Base-by-base conservation (phyloP, 2,329 filamentous ascomycete species). In the Colletotrichum sidae region DNA sequence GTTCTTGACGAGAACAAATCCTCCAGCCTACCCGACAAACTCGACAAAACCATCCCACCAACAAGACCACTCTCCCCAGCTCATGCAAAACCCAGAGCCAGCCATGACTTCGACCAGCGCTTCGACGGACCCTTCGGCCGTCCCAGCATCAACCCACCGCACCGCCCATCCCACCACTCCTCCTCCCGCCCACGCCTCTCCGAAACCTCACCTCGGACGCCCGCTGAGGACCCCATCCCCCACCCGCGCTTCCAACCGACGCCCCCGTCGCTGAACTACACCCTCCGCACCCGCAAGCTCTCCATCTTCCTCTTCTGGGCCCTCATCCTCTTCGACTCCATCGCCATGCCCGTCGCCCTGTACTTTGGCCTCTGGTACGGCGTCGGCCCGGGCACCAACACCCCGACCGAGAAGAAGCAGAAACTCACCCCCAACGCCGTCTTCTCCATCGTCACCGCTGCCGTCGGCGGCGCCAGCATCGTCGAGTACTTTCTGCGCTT, bases 341-440 rank as follows among this genome's bases (percentile, higher is more conserved):
- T 88, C 65, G 82, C 79, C 61, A 84, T 88, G 75, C 87, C 87
- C 15, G 80, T 89, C 64, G 82, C 79, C 3, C 78, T 90, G 2
- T 90, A 89, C 76, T 90, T 86, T 77, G 80, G 83, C 53, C 77
- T 90, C 42, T 88, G 85, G 84, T 88, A 88, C 68, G 80, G 79
- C 67, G 70, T 71, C n/a, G 71, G 71, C 2, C 71, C 71, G 0
- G 71, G 67, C 2, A 71, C 78, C 7, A 65, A 67, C 45, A 67
- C 49, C 9, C 73, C 84, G 49, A 78, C 78, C 42, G 76, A 81
- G 49, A 78, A 68, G 37, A 46, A 33, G 9, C 13, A 69, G 47
- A 68, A 67, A 12, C 61, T 73, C 52, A 69, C 69, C 2, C 67
- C 72, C 46, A 71, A 72, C 44, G 67, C 72, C 34, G 78, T 84